Conservation (phyloP, 257 asterid genomes). For the Ilex aquifolium region DNA sequence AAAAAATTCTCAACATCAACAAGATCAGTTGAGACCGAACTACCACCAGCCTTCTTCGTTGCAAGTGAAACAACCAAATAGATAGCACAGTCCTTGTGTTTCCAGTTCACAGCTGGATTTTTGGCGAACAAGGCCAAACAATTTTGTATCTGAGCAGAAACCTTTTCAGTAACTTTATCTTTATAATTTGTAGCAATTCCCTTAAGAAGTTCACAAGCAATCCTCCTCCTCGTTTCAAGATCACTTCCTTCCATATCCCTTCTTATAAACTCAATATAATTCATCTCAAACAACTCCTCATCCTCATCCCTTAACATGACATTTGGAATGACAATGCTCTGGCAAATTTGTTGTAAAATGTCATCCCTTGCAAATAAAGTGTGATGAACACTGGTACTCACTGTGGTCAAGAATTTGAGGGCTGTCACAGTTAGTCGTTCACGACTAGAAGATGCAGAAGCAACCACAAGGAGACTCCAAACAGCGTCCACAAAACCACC, state of each 20-base stretch:
- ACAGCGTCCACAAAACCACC: slow-evolving; percentile 80
- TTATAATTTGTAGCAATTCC: slow-evolving; percentile 77
- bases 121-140: slow-evolving; percentile 61
- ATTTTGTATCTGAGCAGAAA: slow-evolving; percentile 57
- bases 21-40: slow-evolving; percentile 77
- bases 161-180: slow-evolving; percentile 71
- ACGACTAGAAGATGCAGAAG: slow-evolving; percentile 57
- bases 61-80: slow-evolving; percentile 90
- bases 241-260: slow-evolving; percentile 99
- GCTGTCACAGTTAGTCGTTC: slow-evolving; percentile 85
- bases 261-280: slow-evolving; percentile 77
- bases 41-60: slow-evolving; percentile 72
- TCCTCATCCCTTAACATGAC: slow-evolving; percentile 97
- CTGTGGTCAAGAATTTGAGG: slow-evolving; percentile 74
- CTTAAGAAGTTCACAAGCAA: slow-evolving; percentile 94
- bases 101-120: slow-evolving; percentile 82
- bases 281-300: slow-evolving; percentile 92
- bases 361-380: slow-evolving; percentile 68
- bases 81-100: slow-evolving; percentile 90
- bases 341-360: slow-evolving; percentile 67
- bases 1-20: slow-evolving; percentile 83
- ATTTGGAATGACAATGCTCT: slow-evolving; percentile 86
- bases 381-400: slow-evolving; percentile 78
- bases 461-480: slow-evolving; percentile 71
- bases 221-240: slow-evolving; percentile 92